phyloP scores from a whole-genome alignment of 441 rosid species.

The Populus tomentosa region DNA sequence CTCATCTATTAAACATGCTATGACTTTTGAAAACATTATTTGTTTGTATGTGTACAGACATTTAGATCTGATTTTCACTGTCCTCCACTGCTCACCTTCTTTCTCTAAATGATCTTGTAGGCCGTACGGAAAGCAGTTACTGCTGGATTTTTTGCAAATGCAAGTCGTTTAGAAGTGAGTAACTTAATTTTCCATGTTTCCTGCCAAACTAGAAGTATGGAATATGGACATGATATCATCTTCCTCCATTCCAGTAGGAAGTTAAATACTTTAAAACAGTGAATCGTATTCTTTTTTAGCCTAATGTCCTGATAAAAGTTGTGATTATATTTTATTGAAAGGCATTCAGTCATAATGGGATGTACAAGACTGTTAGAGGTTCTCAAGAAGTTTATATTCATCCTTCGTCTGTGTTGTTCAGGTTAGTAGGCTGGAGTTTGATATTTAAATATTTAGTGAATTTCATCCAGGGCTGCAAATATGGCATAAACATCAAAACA shows the following conservation, averaged over 20 bases:
- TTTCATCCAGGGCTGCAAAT: neutral
- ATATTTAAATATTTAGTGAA: neutral
- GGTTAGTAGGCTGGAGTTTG: slow-evolving; percentile 40
- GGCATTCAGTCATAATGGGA: slow-evolving; percentile 74
- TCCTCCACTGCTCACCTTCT: neutral
- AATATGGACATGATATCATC: neutral
- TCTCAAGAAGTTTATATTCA: slow-evolving; percentile 89
- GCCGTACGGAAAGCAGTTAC: slow-evolving; percentile 76
- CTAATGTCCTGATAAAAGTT: slow-evolving; percentile 8
- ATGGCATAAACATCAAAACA: neutral
- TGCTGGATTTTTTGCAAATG: slow-evolving; percentile 89
- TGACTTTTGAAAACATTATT: neutral
- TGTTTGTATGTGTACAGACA: neutral
- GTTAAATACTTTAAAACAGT: neutral
- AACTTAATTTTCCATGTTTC: slow-evolving; percentile 8
- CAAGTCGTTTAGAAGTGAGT: slow-evolving; percentile 76
- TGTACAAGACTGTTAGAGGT: slow-evolving; percentile 88
- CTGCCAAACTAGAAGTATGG: neutral
- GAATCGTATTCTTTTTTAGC: neutral
- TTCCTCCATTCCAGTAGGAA: neutral
- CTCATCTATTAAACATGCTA: neutral
- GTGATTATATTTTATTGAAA: slow-evolving; percentile 20
- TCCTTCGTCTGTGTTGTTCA: slow-evolving; percentile 87
- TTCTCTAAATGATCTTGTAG: slow-evolving; percentile 31
- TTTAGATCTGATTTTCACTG: neutral